phyloP scores from a whole-genome alignment of 768 basidiomycete genomes.

The Piloderma croceum region DNA sequence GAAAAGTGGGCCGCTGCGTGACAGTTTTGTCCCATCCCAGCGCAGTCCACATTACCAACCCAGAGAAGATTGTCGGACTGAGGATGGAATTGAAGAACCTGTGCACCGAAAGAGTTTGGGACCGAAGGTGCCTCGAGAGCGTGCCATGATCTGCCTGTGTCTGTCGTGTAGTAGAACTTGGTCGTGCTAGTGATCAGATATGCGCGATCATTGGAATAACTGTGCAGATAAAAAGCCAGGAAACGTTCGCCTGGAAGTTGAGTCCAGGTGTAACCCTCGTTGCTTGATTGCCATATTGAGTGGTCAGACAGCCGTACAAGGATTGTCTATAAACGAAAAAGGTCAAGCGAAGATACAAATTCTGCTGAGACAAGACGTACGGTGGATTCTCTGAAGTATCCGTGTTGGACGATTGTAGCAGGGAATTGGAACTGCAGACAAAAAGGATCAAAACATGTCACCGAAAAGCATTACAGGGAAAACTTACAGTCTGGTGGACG shows the following conservation, averaged over 20 bases:
- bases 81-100: constrained; percentile 85
- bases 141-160: constrained; percentile 74
- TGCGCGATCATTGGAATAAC: constrained; percentile 72
- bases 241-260: constrained; percentile 59
- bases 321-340: constrained; percentile 51
- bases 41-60: constrained; percentile 74
- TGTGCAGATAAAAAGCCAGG: constrained; percentile 84
- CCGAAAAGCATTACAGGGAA: not conserved
- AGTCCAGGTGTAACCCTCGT: constrained; percentile 91
- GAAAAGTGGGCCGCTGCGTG: constrained; percentile 73
- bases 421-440: constrained; percentile 58
- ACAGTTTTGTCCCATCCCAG: constrained; percentile 44
- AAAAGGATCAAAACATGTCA: not conserved
- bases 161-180: constrained; percentile 74
- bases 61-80: constrained; percentile 82
- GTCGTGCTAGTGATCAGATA: constrained; percentile 75
- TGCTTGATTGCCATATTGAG: constrained; percentile 88
- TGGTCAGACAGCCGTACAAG: constrained; percentile 74
- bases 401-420: constrained; percentile 60
- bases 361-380: constrained; percentile 31
- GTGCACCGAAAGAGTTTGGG: constrained; percentile 75
- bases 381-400: constrained; percentile 79
- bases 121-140: constrained; percentile 49
- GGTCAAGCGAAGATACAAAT: not conserved
- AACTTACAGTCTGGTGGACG: constrained; percentile 65